Evolutionary conservation across 1,284 basidiomycete genomes (phyloP).

Genomic region (Trametes pubescens): DNA sequence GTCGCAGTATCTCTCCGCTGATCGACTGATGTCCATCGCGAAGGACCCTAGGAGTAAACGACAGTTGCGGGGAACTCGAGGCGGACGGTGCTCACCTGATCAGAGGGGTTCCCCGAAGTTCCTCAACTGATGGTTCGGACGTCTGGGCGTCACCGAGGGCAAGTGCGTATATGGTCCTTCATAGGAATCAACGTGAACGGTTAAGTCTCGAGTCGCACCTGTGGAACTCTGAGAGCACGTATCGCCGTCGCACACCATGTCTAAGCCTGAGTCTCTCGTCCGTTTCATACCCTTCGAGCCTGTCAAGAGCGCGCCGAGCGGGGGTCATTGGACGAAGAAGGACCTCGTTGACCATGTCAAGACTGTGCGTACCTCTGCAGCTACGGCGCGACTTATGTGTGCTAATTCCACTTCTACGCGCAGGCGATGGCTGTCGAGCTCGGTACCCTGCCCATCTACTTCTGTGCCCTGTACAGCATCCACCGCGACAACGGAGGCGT

Average conservation of each 20-base stretch:
- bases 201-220: background rate
- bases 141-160: background rate
- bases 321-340: conserved; percentile 11
- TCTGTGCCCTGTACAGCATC: conserved; percentile 29
- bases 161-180: background rate
- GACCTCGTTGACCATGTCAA: conserved; percentile 14
- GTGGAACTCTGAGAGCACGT: background rate
- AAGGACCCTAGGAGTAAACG: background rate
- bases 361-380: conserved; percentile 1
- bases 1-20: background rate
- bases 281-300: background rate
- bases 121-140: background rate
- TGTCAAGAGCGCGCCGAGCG: background rate
- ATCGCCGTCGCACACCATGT: background rate
- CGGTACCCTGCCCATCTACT: conserved; percentile 26
- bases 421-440: conserved; percentile 24
- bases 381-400: background rate
- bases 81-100: background rate
- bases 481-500: conserved; percentile 17
- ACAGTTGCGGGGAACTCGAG: background rate
- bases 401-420: background rate
- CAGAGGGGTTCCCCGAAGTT: background rate
- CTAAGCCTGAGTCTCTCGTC: background rate
- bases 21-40: background rate
- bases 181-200: background rate